These are phyloP conservation scores for Canariomyces notabilis DNA, from an alignment of 2,329 filamentous ascomycete species.

Conservation along the genomic window DNA sequence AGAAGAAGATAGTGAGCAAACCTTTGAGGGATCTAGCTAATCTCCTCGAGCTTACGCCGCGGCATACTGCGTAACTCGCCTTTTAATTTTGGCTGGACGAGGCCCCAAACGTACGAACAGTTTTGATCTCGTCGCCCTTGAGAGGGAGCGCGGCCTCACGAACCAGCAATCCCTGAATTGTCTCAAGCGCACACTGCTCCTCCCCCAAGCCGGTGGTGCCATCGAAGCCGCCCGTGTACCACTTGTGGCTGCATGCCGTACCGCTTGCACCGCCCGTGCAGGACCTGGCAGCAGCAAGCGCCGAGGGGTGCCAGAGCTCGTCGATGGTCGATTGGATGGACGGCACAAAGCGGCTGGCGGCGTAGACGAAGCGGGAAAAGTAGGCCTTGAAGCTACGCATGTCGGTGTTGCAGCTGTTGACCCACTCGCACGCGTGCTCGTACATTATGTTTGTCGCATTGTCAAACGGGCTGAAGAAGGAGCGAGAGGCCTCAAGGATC, in stretches of 20 bases:
- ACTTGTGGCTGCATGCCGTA: conserved; percentile 55
- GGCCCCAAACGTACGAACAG: conserved; percentile 32
- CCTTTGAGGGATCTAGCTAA: neutral
- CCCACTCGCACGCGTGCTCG: conserved; percentile 60
- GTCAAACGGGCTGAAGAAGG: conserved; percentile 49
- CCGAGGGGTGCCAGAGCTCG: conserved; percentile 45
- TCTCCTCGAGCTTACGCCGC: neutral
- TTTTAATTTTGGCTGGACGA: conserved; percentile 4
- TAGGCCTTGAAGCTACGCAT: conserved; percentile 66
- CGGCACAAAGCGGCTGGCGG: conserved; percentile 52
- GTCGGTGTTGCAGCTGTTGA: conserved; percentile 54
- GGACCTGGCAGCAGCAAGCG: conserved; percentile 49
- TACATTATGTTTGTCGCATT: conserved; percentile 57
- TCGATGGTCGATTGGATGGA: conserved; percentile 45
- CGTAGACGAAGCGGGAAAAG: conserved; percentile 59
- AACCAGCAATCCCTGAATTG: conserved; percentile 54
- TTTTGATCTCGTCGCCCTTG: conserved; percentile 43
- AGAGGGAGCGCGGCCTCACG: conserved; percentile 41
- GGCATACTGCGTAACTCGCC: conserved; percentile 1
- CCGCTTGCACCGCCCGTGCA: conserved; percentile 53
- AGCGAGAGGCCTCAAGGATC: conserved; percentile 46
- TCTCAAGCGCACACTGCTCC: conserved; percentile 61
- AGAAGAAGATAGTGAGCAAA: conserved; percentile 11
- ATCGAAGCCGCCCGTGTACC: conserved; percentile 56
- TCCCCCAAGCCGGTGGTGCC: conserved; percentile 53